These are phyloP conservation scores for Kodamaea anthophila DNA, from an alignment of 1,139 yeast species.

Conservation along the genomic window DNA sequence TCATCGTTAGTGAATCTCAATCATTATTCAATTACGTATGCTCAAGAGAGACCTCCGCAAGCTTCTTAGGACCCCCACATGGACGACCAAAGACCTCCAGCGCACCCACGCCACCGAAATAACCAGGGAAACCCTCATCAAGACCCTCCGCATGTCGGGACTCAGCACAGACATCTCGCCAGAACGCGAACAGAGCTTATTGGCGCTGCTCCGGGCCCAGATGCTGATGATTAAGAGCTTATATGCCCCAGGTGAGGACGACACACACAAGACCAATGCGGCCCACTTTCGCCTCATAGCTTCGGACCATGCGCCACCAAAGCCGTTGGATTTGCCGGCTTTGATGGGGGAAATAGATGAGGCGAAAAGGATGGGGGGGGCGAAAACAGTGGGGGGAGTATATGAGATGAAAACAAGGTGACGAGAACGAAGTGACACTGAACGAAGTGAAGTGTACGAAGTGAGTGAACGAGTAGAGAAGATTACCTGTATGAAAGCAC, in stretches of 20 bases:
- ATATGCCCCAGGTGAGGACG: constrained; percentile 17
- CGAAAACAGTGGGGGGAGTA: too few species aligned
- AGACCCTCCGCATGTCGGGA: constrained; percentile 43
- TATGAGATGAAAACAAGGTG: too few species aligned
- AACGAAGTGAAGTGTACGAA: too few species aligned
- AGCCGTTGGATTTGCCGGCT: constrained; percentile 19
- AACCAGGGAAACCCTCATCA: constrained; percentile 16
- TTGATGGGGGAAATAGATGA: constrained; percentile 18
- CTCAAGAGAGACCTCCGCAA: constrained; percentile 4
- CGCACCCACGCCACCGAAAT: constrained; percentile 12
- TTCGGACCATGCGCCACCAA: constrained; percentile 25
- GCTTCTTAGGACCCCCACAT: constrained; percentile 19
- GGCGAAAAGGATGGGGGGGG: constrained; percentile 9
- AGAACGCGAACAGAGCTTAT: constrained; percentile 21
- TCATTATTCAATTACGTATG: too few species aligned
- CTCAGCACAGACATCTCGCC: constrained; percentile 21
- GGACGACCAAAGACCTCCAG: constrained; percentile 24
- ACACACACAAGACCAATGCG: constrained; percentile 10
- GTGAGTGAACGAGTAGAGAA: too few species aligned
- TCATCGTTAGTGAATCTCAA: too few species aligned
- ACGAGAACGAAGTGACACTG: too few species aligned
- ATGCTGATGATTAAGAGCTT: constrained; percentile 41
- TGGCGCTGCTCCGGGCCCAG: constrained; percentile 35
- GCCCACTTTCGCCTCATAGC: constrained; percentile 27
- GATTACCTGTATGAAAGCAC: too few species aligned